A percentile compares a stretch with the other conserved stretches of the same genome.
Conservation (phyloP, 441 rosid species). For the Croton setiger region DNA sequence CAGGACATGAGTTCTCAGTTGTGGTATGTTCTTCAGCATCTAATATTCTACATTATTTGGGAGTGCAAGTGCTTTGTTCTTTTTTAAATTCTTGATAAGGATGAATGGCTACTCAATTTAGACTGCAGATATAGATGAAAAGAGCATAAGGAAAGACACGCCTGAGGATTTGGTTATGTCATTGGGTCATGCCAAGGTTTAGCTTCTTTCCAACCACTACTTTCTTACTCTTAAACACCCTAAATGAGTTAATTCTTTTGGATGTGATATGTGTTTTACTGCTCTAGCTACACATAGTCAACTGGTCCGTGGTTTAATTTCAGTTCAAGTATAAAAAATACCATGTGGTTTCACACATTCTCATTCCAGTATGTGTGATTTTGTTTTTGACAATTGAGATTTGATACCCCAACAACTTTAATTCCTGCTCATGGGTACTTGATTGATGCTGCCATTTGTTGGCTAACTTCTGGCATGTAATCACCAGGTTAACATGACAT, state of each 20-base stretch:
- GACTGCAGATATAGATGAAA: slow-evolving; percentile 93
- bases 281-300: too few species aligned
- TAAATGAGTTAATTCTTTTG: not conserved
- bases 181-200: slow-evolving; percentile 86
- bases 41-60: not conserved
- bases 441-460: too few species aligned
- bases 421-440: too few species aligned
- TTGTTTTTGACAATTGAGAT: too few species aligned
- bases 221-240: not conserved
- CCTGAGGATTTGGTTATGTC: slow-evolving; percentile 91
- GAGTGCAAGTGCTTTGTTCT: not conserved
- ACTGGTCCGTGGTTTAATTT: not conserved
- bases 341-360: too few species aligned
- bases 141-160: slow-evolving; percentile 63
- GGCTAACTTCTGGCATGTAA: too few species aligned
- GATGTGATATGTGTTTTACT: not conserved
- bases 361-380: too few species aligned
- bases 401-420: too few species aligned
- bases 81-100: not conserved
- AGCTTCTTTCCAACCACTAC: not conserved
- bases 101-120: slow-evolving; percentile 17
- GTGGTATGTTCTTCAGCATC: slow-evolving; percentile 38
- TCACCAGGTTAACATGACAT: too few species aligned
- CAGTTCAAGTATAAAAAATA: too few species aligned
- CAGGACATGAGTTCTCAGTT: slow-evolving; percentile 82